Base-by-base conservation (phyloP, 352 stramenopile species). In the Achlya hypogyna region DNA sequence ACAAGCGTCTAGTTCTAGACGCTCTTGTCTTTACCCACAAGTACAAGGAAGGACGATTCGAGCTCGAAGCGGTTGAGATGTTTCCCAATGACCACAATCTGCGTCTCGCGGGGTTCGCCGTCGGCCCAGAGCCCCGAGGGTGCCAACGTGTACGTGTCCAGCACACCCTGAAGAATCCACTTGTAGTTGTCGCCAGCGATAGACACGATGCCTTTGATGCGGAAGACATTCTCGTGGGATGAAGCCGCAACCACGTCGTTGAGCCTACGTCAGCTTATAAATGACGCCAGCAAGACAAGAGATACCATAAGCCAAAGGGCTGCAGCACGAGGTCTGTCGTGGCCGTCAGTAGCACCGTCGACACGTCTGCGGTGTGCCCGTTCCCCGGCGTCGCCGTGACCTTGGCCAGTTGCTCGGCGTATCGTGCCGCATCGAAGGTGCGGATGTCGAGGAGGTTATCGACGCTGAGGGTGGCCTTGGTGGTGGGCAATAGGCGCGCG, bases 121-220 rank as follows among this genome's bases (percentile, higher is more conserved):
- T 25, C 12, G 16, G n/a, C 12, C 59, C 59, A 65, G 6, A 9
- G 12, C 43, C 40, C 59, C 40, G 28, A 51, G 1, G 59, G 34
- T 34, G 59, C 28, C 18, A 93, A 76, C 42, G 90, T 81, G 53
- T 90, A 93, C 16, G 90, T 65, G 63, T 93, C 82, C 52, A 90
- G 82, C 38, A 93, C 84, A n/a, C 81, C 84, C 62, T 93, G 84
- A 23, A 93, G 70, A 25, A 93, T 87, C 51, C 81, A 87, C 71
- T 93, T 93, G 54, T 79, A 78, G 5, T 58, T 25, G 38, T 88
- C 78, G 4, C 66, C 69, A 1, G 69, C 72, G 51, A 93, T 71
- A 23, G 75, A 71, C 20, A 93, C 59, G 8, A 93, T 78, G 28
- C 84, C 84, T 53, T 93, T 93, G 45, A 93, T 70, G 38, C 84